Evolutionary conservation across 257 asterid genomes (phyloP), one percentile per base, ranked within the genome.

Genomic region (Ocimum tenuiflorum): DNA sequence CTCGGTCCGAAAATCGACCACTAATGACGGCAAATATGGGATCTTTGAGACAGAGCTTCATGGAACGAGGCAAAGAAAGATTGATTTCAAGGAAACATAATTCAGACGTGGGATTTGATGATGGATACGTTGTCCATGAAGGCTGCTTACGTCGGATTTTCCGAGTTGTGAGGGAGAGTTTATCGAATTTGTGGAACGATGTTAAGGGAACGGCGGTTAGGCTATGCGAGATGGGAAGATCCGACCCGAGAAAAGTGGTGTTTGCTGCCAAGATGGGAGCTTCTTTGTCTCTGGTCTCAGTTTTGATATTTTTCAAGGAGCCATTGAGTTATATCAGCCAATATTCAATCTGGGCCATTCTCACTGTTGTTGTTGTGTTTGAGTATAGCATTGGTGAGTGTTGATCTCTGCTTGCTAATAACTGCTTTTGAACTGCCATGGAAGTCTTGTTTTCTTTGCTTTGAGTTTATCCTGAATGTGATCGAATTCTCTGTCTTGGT

Each of bases 331-430:
- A 80, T 63, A 75, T 86, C 8, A 65, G 84, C 38, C 71, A 73
- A 13, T 68, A 77, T 59, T 84, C 89, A 3, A 78, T 87, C 71
- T 87, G 95, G 95, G 95, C 95, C 11, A 82, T 87, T 57, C 89
- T 87, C 67, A 87, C 97, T 2, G 96, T 88, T 19, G 95, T 91
- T 8, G 96, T 91, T 22, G 96, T 91, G 6, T 91, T 91, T 24
- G 98, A 91, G 72, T 91, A 86, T 76, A 91, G 96, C 81, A 85
- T 88, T 19, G 3, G 60, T 61, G 35, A 22, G n/a, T 11, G 6
- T 50, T 50, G 33, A 20, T 10, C 31, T 20, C 2, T 20, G 57
- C 35, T 45, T 36, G 11, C 48, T 12, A 42, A 42, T 42, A 9
- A 42, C 7, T 43, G 49, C 8, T 3, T 14, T 46, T 6, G 18